Evolutionary conservation across 176 grass and related monocot species (phyloP).

Genomic region (Triticum monococcum): DNA sequence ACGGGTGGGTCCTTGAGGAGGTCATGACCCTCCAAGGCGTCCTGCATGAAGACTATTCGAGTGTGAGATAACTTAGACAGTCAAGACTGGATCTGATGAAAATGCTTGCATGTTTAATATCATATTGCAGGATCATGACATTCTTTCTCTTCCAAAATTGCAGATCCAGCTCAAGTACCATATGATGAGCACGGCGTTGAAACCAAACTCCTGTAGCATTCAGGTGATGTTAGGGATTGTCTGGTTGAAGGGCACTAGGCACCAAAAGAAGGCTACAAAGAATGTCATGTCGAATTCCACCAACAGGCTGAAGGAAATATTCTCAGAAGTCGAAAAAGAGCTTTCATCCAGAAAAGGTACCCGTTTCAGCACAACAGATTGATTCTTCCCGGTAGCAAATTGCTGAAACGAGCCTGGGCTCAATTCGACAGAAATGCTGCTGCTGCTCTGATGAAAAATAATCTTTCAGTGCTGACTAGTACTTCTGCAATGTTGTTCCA

Average conservation of each 20-base stretch:
- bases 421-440: background rate
- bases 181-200: constrained; percentile 59
- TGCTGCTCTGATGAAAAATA: background rate
- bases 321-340: constrained; percentile 68
- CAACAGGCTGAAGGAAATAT: constrained; percentile 66
- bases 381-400: background rate
- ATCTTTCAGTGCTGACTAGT: background rate
- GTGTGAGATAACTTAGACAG: constrained; percentile 59
- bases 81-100: constrained; percentile 13
- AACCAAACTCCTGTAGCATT: constrained; percentile 59
- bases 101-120: constrained; percentile 25
- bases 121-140: constrained; percentile 14
- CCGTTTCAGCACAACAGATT: background rate
- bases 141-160: constrained; percentile 27
- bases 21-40: constrained; percentile 68
- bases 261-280: constrained; percentile 73
- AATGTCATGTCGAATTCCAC: constrained; percentile 57
- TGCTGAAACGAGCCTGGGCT: background rate
- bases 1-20: constrained; percentile 81
- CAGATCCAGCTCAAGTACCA: constrained; percentile 92
- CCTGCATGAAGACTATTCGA: constrained; percentile 62
- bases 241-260: constrained; percentile 79
- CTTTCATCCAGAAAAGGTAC: constrained; percentile 52
- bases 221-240: constrained; percentile 70
- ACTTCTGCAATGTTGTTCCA: constrained; percentile 31